Conservation (phyloP, 2,329 filamentous ascomycete species). For the Stemphylium beticola region DNA sequence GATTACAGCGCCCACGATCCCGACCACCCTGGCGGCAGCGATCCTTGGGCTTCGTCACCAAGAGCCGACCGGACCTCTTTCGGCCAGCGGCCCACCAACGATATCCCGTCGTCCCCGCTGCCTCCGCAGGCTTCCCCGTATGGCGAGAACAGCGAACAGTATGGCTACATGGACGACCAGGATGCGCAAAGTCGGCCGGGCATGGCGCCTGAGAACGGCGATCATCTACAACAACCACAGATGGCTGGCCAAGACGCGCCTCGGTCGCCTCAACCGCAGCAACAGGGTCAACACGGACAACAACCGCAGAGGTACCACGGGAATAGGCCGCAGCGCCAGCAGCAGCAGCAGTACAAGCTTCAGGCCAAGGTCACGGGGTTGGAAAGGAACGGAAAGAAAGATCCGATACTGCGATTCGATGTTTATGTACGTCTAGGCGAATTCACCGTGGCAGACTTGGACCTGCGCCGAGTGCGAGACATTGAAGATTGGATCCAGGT, state of each 20-base stretch:
- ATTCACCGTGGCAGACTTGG: not conserved
- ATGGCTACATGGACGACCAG: slow-evolving; percentile 45
- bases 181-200: slow-evolving; percentile 34
- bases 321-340: slow-evolving; percentile 53
- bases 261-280: slow-evolving; percentile 34
- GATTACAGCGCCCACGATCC: slow-evolving; percentile 69
- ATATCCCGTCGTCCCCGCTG: slow-evolving; percentile 50
- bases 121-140: slow-evolving; percentile 50
- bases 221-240: slow-evolving; percentile 38
- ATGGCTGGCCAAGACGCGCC: slow-evolving; percentile 45
- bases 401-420: slow-evolving; percentile 92
- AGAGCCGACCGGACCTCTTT: slow-evolving; percentile 58
- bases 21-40: slow-evolving; percentile 62
- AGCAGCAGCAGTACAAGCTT: slow-evolving; percentile 78
- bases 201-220: slow-evolving; percentile 41
- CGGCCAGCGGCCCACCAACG: slow-evolving; percentile 52
- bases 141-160: slow-evolving; percentile 42
- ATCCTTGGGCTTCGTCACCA: slow-evolving; percentile 69
- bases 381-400: slow-evolving; percentile 92
- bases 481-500: slow-evolving; percentile 8
- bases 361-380: slow-evolving; percentile 94
- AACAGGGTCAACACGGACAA: slow-evolving; percentile 49
- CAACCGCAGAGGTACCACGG: slow-evolving; percentile 56
- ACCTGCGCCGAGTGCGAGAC: slow-evolving; percentile 4
- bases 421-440: slow-evolving; percentile 73